These are phyloP conservation scores for Tuber borchii DNA, from an alignment of 495 filamentous ascomycete species.

Conservation along the genomic window DNA sequence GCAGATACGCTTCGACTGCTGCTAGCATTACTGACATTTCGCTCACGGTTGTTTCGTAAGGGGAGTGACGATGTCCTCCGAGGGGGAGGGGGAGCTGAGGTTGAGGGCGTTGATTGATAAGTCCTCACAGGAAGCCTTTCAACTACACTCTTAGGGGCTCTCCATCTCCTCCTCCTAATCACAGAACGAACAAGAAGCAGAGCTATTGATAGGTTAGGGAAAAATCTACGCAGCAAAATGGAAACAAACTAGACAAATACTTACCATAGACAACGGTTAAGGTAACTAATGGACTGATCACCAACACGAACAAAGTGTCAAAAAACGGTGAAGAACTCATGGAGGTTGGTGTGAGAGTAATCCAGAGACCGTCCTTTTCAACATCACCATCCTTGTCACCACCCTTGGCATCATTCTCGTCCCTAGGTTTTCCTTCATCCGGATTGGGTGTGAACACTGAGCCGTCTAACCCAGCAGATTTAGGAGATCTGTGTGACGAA, in stretches of 20 bases:
- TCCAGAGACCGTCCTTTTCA: slow-evolving; percentile 81
- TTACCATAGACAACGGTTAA: slow-evolving; percentile 75
- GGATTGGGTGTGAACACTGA: slow-evolving; percentile 21
- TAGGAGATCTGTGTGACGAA: slow-evolving; percentile 27
- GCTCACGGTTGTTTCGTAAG: slow-evolving; percentile 44
- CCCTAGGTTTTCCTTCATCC: slow-evolving; percentile 15
- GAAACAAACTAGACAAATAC: slow-evolving; percentile 18
- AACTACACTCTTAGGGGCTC: slow-evolving; percentile 91
- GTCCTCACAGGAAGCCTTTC: slow-evolving; percentile 90
- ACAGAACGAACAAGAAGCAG: slow-evolving; percentile 80
- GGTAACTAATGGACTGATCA: slow-evolving; percentile 86
- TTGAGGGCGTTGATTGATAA: slow-evolving; percentile 58
- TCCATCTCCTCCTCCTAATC: slow-evolving; percentile 83
- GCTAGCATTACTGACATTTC: not conserved
- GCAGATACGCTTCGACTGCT: not conserved
- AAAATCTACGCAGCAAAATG: slow-evolving; percentile 22
- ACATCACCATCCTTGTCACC: slow-evolving; percentile 52
- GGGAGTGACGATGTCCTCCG: slow-evolving; percentile 41
- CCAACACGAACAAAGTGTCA: slow-evolving; percentile 86
- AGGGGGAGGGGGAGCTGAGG: slow-evolving; percentile 44
- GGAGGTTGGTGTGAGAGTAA: slow-evolving; percentile 84
- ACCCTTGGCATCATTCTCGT: slow-evolving; percentile 12
- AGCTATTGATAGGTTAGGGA: slow-evolving; percentile 43
- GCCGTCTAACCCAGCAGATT: slow-evolving; percentile 25
- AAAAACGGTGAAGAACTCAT: slow-evolving; percentile 92